These are phyloP conservation scores for Thelonectria discophora DNA, from an alignment of 2,329 filamentous ascomycete species.

Conservation along the genomic window DNA sequence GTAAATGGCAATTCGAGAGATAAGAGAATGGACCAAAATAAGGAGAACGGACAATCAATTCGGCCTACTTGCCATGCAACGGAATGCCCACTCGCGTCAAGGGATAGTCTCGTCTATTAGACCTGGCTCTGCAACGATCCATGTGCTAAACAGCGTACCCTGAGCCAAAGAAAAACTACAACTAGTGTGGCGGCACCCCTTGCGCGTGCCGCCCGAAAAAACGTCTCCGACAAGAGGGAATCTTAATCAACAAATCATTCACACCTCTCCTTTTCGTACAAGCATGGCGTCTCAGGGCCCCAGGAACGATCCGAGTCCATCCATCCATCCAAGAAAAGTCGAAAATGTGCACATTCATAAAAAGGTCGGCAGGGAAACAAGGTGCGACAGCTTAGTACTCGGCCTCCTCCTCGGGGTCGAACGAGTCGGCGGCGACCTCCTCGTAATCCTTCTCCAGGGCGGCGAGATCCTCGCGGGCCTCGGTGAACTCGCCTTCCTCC, in stretches of 20 bases:
- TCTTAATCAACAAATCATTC: conserved; percentile 41
- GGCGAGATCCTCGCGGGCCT: conserved; percentile 86
- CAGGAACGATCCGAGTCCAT: conserved; percentile 27
- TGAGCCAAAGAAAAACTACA: conserved; percentile 34
- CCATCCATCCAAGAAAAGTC: conserved; percentile 33
- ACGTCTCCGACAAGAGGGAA: conserved; percentile 35
- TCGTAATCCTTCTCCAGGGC: conserved; percentile 89
- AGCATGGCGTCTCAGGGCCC: conserved; percentile 23
- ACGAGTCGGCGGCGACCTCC: conserved; percentile 81
- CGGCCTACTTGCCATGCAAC: conserved; percentile 43
- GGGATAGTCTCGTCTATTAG: conserved; percentile 45
- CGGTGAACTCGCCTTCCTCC: conserved; percentile 91
- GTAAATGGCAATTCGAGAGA: too few species aligned
- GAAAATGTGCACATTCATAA: conserved; percentile 29
- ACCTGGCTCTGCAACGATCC: conserved; percentile 40
- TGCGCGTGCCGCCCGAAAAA: conserved; percentile 36
- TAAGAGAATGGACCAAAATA: not conserved
- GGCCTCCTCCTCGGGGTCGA: conserved; percentile 67
- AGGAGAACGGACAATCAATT: conserved; percentile 45
- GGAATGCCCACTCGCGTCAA: conserved; percentile 31
- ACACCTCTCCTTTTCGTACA: conserved; percentile 36
- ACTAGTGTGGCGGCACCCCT: conserved; percentile 30
- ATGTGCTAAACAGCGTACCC: conserved; percentile 38
- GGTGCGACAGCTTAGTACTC: conserved; percentile 75
- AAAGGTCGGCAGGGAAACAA: conserved; percentile 15